Base-by-base conservation (phyloP, 257 asterid species). In the Solanum corneliomulleri region DNA sequence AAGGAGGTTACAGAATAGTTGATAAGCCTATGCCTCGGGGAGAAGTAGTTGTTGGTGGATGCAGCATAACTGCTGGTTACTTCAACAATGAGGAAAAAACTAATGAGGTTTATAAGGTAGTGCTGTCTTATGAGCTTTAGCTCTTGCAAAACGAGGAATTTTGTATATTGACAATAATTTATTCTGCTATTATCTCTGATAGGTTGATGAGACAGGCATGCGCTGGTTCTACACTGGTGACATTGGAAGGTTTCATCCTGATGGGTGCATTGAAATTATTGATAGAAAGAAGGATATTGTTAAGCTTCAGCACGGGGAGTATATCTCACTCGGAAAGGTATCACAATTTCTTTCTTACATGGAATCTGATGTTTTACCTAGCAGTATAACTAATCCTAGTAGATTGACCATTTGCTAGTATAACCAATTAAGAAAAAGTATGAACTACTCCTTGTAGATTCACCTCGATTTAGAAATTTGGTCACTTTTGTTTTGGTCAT, bases 1-100 rank as follows among this genome's bases (percentile, higher is more conserved):
- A 96, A 92, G 99, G 99, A 77, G 95, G 99, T 75, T 96, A 95
- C 93, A 94, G 83, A 70, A 90, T 81, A 84, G 85, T 89, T 9
- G 99, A 96, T 89, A 93, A 94, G 89, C 99, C 99, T 84, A 92
- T 94, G 98, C 97, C 99, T 33, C 95, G 98, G 77, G 99, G 99
- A 90, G 99, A 96, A 88, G 92, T 96, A 25, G 93, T 95, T 25
- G 89, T 94, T 85, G 99, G 99, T 85, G 99, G 99, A 84, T 92
- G 93, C 89, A 93, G 97, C 80, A 96, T 96, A 69, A 95, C 95
- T 87, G 96, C 98, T 87, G 99, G 99, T 87, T 96, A 96, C 89
- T 96, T 94, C 89, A 95, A 93, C 86, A 94, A 92, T 86, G 99
- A 95, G 80, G 92, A 88, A 33, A 95, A 96, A 91, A 96, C 99